Base-by-base conservation (phyloP, 306 rosid species). In the Carpinus viminea region DNA sequence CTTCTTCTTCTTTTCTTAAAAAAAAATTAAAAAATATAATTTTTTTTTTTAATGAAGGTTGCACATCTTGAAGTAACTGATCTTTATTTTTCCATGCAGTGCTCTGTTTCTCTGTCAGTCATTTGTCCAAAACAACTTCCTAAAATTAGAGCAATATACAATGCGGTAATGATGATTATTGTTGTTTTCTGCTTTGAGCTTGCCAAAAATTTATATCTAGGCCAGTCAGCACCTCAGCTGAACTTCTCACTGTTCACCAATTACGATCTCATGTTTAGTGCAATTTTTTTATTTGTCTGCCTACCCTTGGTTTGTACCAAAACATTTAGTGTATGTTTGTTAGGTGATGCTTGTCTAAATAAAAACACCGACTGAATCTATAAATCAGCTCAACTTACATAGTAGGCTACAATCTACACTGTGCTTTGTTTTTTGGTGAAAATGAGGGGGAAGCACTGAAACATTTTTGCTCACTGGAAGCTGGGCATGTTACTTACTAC, bases 121-220 rank as follows among this genome's bases (percentile, higher is more conserved):
- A 84, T 95, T 80, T 91, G 97, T 85, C 97, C 99, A 36, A 95
- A 93, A 79, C 96, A 90, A 86, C 98, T 93, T 88, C 92, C 96
- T 55, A 90, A 83, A 82, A 82, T 95, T 66, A 86, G 84, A 88
- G 90, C 87, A 78, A 86, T 95, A 71, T 93, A 89, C 87, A 91
- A 86, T 84, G 94, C 93, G 82, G 99, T 95, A 87, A 91, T 59
- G 69, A 79, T 70, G 74, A 45, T 80, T n/a, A 52, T 50, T 59
- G 38, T 31, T 46, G 3, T 74, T 74, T 36, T 31, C 62, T 77
- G 73, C 68, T 54, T 66, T 66, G 72, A 38, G 31, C 51, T 66
- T 66, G 72, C 72, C 72, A 38, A 28, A n/a, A 17, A 53, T 73
- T 65, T 69, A 61, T n/a, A 38, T 50, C 54, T 43, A 43, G 60